Evolutionary conservation across 768 basidiomycete species (phyloP).

Genomic region (Boletus rubescentipes): DNA sequence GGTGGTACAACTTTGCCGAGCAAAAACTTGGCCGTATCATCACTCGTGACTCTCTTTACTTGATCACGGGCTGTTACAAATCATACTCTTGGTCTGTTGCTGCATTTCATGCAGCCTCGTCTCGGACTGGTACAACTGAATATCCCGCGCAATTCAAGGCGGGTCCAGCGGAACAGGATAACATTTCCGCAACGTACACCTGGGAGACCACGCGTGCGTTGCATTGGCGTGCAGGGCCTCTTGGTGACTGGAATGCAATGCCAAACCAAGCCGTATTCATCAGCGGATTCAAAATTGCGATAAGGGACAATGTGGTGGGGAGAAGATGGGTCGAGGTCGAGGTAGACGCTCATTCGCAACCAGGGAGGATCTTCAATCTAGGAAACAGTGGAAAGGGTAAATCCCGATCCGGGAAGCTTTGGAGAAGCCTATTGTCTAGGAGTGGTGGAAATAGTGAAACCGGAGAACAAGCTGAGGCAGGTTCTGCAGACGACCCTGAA

Average conservation of each 20-base stretch:
- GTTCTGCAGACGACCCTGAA: neutral
- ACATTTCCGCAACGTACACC: constrained; percentile 8
- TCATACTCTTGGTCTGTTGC: constrained; percentile 29
- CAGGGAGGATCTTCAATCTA: neutral
- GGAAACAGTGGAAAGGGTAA: neutral
- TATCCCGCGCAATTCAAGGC: constrained; percentile 17
- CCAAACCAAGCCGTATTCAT: constrained; percentile 24
- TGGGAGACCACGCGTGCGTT: constrained; percentile 15
- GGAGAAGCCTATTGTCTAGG: neutral
- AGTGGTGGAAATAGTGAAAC: neutral
- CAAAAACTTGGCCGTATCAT: constrained; percentile 12
- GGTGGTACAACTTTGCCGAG: constrained; percentile 30
- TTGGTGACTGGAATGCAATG: neutral
- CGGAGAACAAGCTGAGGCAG: neutral
- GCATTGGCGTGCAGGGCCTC: constrained; percentile 6
- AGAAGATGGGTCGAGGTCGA: constrained; percentile 3
- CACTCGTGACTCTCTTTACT: constrained; percentile 27
- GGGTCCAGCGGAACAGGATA: neutral
- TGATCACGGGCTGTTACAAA: constrained; percentile 22
- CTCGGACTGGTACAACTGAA: neutral
- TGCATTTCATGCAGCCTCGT: constrained; percentile 5
- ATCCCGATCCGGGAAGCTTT: neutral
- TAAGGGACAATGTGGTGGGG: constrained; percentile 2
- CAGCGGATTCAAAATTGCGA: constrained; percentile 22
- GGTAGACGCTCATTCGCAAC: neutral